phyloP scores from a whole-genome alignment of 2,329 filamentous ascomycete species.

The Penicillium sp. region DNA sequence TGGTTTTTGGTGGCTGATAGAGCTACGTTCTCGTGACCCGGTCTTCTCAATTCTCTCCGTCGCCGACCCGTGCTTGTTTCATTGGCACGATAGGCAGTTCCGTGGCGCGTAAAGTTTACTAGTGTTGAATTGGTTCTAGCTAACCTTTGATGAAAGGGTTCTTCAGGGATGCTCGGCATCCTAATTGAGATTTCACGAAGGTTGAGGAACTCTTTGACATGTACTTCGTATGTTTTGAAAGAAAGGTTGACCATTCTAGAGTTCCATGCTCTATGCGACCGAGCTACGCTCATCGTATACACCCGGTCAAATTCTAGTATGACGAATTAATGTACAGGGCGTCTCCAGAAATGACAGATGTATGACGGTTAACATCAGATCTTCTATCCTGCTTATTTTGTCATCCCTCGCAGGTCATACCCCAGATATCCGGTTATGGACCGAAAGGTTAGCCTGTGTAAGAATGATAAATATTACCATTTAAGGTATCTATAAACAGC shows the following conservation, averaged over 20 bases:
- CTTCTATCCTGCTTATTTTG: neutral
- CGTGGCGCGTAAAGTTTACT: neutral
- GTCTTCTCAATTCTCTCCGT: neutral
- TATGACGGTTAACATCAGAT: neutral
- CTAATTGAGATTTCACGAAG: neutral
- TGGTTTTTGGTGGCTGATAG: neutral
- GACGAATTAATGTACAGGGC: too few species aligned
- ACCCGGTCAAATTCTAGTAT: too few species aligned
- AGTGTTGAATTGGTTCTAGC: neutral
- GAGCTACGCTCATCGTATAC: too few species aligned
- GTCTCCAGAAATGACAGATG: neutral
- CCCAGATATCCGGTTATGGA: conserved; percentile 1
- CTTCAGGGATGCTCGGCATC: neutral
- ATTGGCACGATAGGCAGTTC: neutral
- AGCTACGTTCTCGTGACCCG: neutral
- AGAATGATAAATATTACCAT: conserved; percentile 1
- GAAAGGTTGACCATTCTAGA: neutral
- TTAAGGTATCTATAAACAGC: conserved; percentile 4
- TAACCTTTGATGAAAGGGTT: neutral
- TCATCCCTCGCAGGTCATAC: neutral
- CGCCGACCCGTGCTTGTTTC: neutral
- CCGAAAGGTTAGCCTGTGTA: neutral
- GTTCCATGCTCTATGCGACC: too few species aligned
- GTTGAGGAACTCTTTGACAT: neutral
- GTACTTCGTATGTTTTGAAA: neutral